Evolutionary conservation across 805 yeast genomes (phyloP), one percentile per base, ranked within the genome.

Genomic region (Suhomyces tanzawaensis): DNA sequence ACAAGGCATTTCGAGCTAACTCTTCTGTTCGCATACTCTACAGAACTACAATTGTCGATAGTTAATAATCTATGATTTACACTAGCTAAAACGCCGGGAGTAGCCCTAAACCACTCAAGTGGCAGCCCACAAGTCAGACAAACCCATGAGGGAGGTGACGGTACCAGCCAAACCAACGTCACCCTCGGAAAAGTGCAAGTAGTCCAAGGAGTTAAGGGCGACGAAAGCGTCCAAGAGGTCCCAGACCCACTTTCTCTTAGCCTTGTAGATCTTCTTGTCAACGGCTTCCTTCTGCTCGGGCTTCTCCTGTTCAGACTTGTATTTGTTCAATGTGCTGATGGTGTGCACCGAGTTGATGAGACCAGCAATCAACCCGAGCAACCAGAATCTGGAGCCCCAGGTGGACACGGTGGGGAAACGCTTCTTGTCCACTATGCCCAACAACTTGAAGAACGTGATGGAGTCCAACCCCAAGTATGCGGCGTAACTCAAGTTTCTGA

Each of bases 101-200:
- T n/a, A n/a, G n/a, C n/a, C n/a, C n/a, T n/a, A n/a, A n/a, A n/a
- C n/a, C n/a, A 19, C 8, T 35, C 39, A 38, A 18, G 76, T 72
- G 32, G 73, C 59, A 25, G 58, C 65, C 95, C 95, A 82, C 48
- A 81, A 55, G 51, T 84, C 89, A 56, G 74, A 77, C 37, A 88
- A 68, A 30, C 95, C 96, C 62, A 88, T 69, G 34, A 80, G 42
- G 27, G 95, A 83, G 22, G 97, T 88, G 42, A 85, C 64, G 18
- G 84, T 74, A 57, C 98, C 98, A 26, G 93, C 88, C 41, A 81
- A 64, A 25, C 95, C 96, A 35, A 88, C 77, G 29, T 81, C 72
- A 34, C 95, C 93, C 51, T 90, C 96, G 57, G 80, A 77, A 51
- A 79, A 67, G 49, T 71, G 70, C 50, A 84, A 66, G 62, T 69